Conservation (phyloP, 805 yeast genomes). For the Wickerhamiella kurtzmanii region DNA sequence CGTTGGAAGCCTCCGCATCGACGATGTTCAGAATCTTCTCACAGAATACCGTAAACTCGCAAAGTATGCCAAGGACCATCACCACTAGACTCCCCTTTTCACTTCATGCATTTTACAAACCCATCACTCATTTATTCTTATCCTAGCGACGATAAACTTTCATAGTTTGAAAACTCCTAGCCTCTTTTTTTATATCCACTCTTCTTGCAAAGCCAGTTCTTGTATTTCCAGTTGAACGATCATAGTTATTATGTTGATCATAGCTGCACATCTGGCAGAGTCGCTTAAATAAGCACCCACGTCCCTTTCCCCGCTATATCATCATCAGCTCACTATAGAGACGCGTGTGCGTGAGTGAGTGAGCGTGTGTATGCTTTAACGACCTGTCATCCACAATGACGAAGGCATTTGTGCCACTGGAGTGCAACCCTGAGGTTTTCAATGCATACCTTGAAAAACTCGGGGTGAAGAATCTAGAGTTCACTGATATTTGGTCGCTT, state of each 20-base stretch:
- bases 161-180: no score
- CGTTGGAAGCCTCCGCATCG: conserved; percentile 24
- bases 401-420: conserved; percentile 54
- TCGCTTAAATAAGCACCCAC: no score
- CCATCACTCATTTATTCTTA: background rate
- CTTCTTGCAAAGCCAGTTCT: background rate
- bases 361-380: no score
- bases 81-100: background rate
- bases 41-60: conserved; percentile 29
- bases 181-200: background rate
- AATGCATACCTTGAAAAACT: conserved; percentile 49
- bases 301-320: no score
- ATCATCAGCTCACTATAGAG: no score
- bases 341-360: no score
- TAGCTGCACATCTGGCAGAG: no score
- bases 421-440: conserved; percentile 80
- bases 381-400: no score
- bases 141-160: no score
- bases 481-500: conserved; percentile 75
- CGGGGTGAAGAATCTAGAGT: conserved; percentile 52
- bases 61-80: conserved; percentile 9
- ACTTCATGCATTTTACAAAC: background rate
- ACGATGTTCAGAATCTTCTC: conserved; percentile 26
- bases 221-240: no score
- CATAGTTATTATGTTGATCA: no score